phyloP scores from a whole-genome alignment of 371 early-diverging fungal genomes.

The Coemansia sp. region DNA sequence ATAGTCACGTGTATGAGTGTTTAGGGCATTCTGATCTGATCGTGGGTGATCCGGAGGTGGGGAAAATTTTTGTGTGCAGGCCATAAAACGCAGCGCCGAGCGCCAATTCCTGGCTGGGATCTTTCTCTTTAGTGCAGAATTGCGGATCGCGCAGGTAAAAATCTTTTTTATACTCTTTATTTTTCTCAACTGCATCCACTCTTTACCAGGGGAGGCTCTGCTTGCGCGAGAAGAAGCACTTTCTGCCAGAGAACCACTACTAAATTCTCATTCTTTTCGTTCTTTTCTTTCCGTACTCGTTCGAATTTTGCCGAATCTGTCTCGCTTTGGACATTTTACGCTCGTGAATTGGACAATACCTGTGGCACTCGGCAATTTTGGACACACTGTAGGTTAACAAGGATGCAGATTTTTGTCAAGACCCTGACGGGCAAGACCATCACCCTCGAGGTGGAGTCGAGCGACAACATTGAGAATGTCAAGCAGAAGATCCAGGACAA shows the following conservation, averaged over 20 bases:
- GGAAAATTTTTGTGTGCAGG: constrained; percentile 27
- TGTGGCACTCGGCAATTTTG: no score
- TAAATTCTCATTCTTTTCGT: constrained; percentile 10
- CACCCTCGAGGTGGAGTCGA: constrained; percentile 96
- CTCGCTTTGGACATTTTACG: not conserved
- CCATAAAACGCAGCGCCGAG: constrained; percentile 7
- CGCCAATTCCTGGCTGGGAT: constrained; percentile 8
- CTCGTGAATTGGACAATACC: constrained; percentile 6
- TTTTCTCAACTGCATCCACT: constrained; percentile 3
- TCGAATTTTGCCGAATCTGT: not conserved
- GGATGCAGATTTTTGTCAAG: constrained; percentile 62
- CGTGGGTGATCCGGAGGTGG: not conserved
- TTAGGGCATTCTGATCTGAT: constrained; percentile 15
- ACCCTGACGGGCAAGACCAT: constrained; percentile 82
- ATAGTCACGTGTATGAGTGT: constrained; percentile 12
- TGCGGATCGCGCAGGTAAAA: constrained; percentile 54
- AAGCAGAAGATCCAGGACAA: constrained; percentile 98
- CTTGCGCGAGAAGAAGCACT: constrained; percentile 51
- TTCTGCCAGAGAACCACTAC: constrained; percentile 25
- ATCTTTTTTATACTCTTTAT: constrained; percentile 18
- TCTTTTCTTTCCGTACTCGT: not conserved
- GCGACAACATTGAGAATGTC: constrained; percentile 95
- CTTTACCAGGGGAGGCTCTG: not conserved
- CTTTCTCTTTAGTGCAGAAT: constrained; percentile 49
- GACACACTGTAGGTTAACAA: no score